Base-by-base conservation (phyloP, 352 stramenopile species). In the Plasmopara muralis region DNA sequence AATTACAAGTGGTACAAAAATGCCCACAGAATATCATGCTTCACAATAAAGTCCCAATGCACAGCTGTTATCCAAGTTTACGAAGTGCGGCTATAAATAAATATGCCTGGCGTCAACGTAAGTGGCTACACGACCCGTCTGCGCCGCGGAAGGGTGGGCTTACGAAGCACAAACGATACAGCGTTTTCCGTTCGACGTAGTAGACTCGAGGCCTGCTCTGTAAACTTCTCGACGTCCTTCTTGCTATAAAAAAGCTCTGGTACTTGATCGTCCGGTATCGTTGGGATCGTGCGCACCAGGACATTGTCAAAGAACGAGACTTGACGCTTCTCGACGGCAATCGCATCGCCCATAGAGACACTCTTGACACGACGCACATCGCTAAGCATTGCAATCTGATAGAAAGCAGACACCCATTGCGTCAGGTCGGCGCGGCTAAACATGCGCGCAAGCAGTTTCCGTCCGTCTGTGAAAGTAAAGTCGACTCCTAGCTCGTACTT, bases 281-380 rank as follows among this genome's bases (percentile, higher is more conserved):
- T 60, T 16, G 76, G 76, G 54, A 87, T 87, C 9, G 66, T 77
- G 28, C 76, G 68, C 10, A 87, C 76, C 18, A 78, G 47, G 28
- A 87, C 76, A 25, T 63, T 78, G 53, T 52, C 59, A 52, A 79
- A 77, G 58, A 87, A 87, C 28, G 73, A 80, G 30, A 87, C 76
- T 44, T 63, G 71, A 35, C 76, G 71, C 50, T 59, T 57, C 44
- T 57, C 62, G 15, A 49, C 65, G 13, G 53, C 64, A 9, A 44
- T 44, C 44, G 52, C 55, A 41, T 66, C 67, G 29, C 57, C 55
- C 40, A 68, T 62, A 9, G 61, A 64, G 4, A 52, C 51, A 20
- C 37, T 72, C 48, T 66, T 60, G 25, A 56, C 53, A 20, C 51
- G 62, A 8, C 67, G 64, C 40, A 61, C 60, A 5, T 81, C 76